phyloP scores from a whole-genome alignment of 441 rosid genomes.

The Bocquillonia castaneifolia region DNA sequence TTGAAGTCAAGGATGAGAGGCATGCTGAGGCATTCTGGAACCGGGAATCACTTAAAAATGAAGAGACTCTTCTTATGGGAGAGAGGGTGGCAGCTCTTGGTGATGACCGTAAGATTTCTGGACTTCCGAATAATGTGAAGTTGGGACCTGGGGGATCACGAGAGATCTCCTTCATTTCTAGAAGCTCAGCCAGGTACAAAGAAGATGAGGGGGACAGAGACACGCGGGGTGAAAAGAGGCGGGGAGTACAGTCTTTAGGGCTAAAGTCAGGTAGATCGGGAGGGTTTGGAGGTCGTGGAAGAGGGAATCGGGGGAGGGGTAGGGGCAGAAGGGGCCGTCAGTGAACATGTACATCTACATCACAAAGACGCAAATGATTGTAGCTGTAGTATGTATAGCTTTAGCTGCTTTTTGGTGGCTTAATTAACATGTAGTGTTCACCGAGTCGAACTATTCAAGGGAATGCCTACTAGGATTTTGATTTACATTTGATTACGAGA shows the following conservation, averaged over 20 bases:
- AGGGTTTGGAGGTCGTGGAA: slow-evolving; percentile 48
- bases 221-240: slow-evolving; percentile 36
- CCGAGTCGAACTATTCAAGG: neutral
- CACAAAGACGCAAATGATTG: slow-evolving; percentile 2
- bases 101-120: slow-evolving; percentile 32
- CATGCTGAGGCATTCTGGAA: slow-evolving; percentile 75
- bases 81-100: slow-evolving; percentile 70
- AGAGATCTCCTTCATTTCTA: slow-evolving; percentile 63
- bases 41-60: slow-evolving; percentile 51
- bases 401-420: neutral
- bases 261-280: slow-evolving; percentile 42
- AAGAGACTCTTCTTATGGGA: slow-evolving; percentile 68
- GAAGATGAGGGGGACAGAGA: slow-evolving; percentile 54
- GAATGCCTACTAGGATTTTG: neutral
- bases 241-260: slow-evolving; percentile 72
- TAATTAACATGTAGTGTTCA: neutral
- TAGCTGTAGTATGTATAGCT: neutral
- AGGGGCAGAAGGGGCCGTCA: slow-evolving; percentile 33
- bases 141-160: slow-evolving; percentile 82
- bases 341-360: slow-evolving; percentile 9
- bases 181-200: slow-evolving; percentile 49
- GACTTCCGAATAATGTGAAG: slow-evolving; percentile 45
- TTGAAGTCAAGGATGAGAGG: slow-evolving; percentile 74
- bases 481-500: neutral
- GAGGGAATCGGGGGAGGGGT: slow-evolving; percentile 31